Evolutionary conservation across 768 basidiomycete species (phyloP), one percentile per base, ranked within the genome.

Genomic region (Tricholoma bakamatsutake): DNA sequence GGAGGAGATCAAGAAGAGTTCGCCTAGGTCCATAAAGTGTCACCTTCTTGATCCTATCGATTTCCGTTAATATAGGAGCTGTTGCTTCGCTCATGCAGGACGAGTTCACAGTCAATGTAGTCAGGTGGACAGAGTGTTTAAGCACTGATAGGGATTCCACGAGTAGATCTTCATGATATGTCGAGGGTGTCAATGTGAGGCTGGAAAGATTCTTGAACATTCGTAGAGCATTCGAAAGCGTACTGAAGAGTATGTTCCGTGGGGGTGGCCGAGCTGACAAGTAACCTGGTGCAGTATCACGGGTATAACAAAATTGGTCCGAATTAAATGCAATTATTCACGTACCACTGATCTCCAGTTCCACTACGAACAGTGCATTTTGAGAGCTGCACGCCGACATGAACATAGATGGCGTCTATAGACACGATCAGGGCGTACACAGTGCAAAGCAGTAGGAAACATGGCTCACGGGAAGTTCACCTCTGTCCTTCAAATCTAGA

Each of bases 281-380:
- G 52, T 49, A 65, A 24, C 67, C 67, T 69, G 42, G 34, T 15
- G 9, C 45, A 46, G 11, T 57, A 47, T n/a, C 42, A 21, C 10
- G n/a, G 10, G 28, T 39, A 58, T 34, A 39, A 27, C 31, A 8
- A 7, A 8, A 52, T 50, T 30, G 27, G 9, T 40, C 28, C 39
- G 1, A 13, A 21, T 13, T 2, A 18, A 9, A 18, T n/a, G 50
- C 15, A 8, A 9, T 11, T 30, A 18, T 6, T 9, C 11, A 9
- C 15, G 28, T 67, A 82, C 82, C 80, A 49, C 67, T 67, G 37
- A 84, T 69, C 66, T 77, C 72, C 17, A 83, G 64, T 51, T 69
- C 64, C 8, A 63, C 59, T 2, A 83, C 81, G 59, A 75, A 65
- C 4, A 52, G 52, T 13, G 75, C 72, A 57, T 82, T 72, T 49